Base-by-base conservation (phyloP, 768 basidiomycete species). In the Mycena rosella region DNA sequence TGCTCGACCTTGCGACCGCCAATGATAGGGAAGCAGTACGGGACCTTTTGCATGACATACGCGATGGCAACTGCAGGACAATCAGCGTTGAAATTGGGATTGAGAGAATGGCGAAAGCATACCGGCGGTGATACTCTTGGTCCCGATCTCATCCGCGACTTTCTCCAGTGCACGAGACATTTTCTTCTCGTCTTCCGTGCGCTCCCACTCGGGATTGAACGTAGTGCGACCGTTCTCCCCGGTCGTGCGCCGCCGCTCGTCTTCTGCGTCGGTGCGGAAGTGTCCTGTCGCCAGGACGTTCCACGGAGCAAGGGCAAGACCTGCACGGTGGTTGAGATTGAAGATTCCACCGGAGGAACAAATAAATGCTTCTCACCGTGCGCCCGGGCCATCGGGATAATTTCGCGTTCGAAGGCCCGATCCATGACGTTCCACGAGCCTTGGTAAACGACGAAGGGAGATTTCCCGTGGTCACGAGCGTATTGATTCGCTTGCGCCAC, bases 41-140 rank as follows among this genome's bases (percentile, higher is more conserved):
- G n/a, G n/a, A n/a, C n/a, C n/a, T n/a, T n/a, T n/a, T 86, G 84
- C 76, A 88, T 76, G 14, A 88, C 74, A 61, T 87, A 88, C 15
- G 86, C 85, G 65, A 88, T 84, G 8, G 86, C 85, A 2, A 87
- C 85, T 84, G n/a, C 20, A 20, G n/a, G 22, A 13, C 34, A 7
- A 7, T 36, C 34, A 36, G 34, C 34, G 34, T 15, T 15, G 15
- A 36, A 36, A 36, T 36, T 36, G 34, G 8, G 34, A n/a, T n/a
- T n/a, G 34, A 15, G 34, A 29, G 26, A 18, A 29, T 6, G 27
- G 24, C 18, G 42, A 30, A 20, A 7, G 8, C 11, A 47, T 34
- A 49, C 60, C 51, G 5, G 59, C 59, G 34, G 75, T 42, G 71
- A 78, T 34, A 68, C 74, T 75, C 66, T 80, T 75, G 0, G 76